These are phyloP conservation scores for Penicillium atrosanguineum DNA, from an alignment of 495 filamentous ascomycete genomes.

Conservation along the genomic window DNA sequence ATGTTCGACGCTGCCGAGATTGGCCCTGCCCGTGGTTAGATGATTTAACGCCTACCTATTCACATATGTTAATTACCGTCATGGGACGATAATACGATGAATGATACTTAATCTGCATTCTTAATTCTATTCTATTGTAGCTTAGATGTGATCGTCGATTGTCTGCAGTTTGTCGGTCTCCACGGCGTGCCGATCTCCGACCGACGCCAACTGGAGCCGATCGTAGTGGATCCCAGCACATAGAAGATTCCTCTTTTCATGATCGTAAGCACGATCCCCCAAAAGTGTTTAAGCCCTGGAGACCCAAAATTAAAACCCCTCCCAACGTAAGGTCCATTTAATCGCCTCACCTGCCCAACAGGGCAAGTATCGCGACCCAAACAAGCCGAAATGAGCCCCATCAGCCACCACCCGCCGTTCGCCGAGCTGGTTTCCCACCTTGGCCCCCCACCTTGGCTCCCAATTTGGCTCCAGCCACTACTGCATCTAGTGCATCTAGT, in stretches of 20 bases:
- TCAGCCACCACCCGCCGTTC: no score
- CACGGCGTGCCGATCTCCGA: background rate
- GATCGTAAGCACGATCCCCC: no score
- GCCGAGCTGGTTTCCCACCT: no score
- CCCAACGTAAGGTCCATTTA: no score
- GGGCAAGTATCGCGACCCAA: no score
- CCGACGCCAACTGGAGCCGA: background rate
- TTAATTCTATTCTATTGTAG: background rate
- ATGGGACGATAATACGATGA: background rate
- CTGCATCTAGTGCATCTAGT: background rate
- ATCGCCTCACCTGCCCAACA: no score
- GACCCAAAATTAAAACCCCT: no score
- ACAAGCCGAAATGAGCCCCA: no score
- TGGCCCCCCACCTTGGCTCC: no score
- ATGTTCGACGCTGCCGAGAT: conserved; percentile 14
- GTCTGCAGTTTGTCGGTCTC: background rate
- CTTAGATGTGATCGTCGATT: background rate
- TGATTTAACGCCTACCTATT: no score
- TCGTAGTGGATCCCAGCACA: background rate
- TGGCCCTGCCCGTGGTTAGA: conserved; percentile 16
- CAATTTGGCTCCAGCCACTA: background rate
- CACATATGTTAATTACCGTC: background rate
- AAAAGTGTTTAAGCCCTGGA: no score
- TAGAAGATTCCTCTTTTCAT: no score
- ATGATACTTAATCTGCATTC: background rate